A percentile compares a stretch with the other conserved stretches of the same genome.
phyloP scores from a whole-genome alignment of 441 rosid genomes.

The Erodium texanum region DNA sequence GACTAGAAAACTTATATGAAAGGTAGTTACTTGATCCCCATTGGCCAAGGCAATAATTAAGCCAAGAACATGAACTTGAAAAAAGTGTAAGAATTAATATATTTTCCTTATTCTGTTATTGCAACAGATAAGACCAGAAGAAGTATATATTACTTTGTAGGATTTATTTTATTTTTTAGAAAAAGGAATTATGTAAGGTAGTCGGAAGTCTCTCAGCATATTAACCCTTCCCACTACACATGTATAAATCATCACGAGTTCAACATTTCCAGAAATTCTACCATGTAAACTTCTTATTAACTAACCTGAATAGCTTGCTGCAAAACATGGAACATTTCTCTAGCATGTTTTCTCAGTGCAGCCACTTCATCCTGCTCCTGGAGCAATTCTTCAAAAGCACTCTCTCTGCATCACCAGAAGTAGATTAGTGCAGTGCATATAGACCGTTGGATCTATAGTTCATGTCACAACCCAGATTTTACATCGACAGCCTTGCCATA shows the following conservation, averaged over 20 bases:
- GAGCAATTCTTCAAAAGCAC: conserved; percentile 30
- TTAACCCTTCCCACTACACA: neutral
- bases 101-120: no score
- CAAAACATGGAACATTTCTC: conserved; percentile 24
- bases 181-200: neutral
- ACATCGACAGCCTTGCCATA: neutral
- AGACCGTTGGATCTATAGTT: neutral
- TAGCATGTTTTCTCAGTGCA: conserved; percentile 21
- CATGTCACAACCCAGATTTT: neutral
- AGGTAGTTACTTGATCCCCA: neutral
- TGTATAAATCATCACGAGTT: neutral
- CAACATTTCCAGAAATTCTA: neutral
- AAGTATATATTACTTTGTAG: neutral
- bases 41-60: neutral
- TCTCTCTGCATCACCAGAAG: conserved; percentile 24
- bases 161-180: neutral
- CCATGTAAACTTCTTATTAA: neutral
- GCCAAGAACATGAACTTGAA: neutral
- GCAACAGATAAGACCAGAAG: no score
- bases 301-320: conserved; percentile 37
- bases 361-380: conserved; percentile 28
- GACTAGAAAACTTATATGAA: neutral
- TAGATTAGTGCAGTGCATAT: neutral
- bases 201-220: neutral
- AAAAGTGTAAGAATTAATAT: no score